Evolutionary conservation across 306 rosid species (phyloP), one percentile per base, ranked within the genome.

Genomic region (Sicyos edulis): DNA sequence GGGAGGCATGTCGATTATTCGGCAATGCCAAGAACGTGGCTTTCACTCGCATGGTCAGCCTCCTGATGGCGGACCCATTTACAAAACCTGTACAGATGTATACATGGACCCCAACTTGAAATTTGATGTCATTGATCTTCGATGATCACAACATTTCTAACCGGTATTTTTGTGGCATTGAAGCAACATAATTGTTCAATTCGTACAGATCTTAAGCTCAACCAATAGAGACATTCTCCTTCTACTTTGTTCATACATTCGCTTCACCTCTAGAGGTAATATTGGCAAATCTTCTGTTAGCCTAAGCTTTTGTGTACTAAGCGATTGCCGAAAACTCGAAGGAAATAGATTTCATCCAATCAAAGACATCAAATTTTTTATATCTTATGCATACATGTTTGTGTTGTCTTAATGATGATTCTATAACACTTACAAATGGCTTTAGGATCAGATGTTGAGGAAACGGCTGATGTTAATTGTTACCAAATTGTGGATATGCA

Each of bases 11-110:
- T 84, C 97, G 6, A 88, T 93, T 40, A 90, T 93, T 19, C 88
- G 89, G 81, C 82, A 93, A 52, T 93, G 98, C 82, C 89, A 88
- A 72, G 96, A 80, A 65, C 96, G 99, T 15, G 99, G 99, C 52
- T 93, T 93, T 80, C 99, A 93, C 83, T 82, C 89, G 3, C 99
- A 93, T 19, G 55, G 64, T 69, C 89, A 75, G 75, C 99, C 97
- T 81, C 85, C 99, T 9, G 99, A 88, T 53, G 97, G 99, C 47
- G 91, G 97, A 24, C 99, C 97, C 71, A 80, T 93, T 68, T 93
- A 90, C 85, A 69, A 82, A 50, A 74, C 87, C 15, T 88, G 99
- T 85, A 85, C 99, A 76, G 99, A 93, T 86, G 90, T 93, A 79
- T 90, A 88, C 85, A 81, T 93, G 96, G 88, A 86, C 79, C 96